Base-by-base conservation (phyloP, 2,329 filamentous ascomycete species). In the Sporothrix globosa region DNA sequence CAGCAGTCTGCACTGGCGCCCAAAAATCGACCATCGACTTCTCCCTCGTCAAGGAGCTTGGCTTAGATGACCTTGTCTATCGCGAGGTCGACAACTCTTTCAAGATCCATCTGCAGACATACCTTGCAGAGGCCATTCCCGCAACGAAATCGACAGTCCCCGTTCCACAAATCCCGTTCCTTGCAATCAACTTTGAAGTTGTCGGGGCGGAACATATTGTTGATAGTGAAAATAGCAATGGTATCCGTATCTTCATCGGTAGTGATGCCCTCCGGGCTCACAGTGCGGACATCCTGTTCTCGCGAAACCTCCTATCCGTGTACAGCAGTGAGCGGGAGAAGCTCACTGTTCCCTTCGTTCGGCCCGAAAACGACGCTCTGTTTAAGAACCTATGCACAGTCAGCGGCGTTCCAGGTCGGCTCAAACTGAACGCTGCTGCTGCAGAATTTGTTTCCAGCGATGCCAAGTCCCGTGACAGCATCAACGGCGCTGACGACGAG, bases 281-380 rank as follows among this genome's bases (percentile, higher is more conserved):
- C 77, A 97, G 92, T 74, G 95, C 93, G 30, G 96, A 98, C 78
- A 86, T 99, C 13, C 82, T 98, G 27, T 92, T 99, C 76, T 98
- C 96, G 0, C 92, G 94, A 74, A 97, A 97, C 77, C 91, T 91
- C 73, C 88, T 99, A 83, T 91, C 91, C 0, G 83, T 98, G 39
- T 94, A 93, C 75, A 92, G 96, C 75, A 91, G 93, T 77, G 92
- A 97, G 71, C 87, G 91, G 60, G 93, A 92, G 78, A 96, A 95
- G 76, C 83, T 98, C 14, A 93, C 92, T 19, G 90, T 99, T 46
- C 96, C 96, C 2, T 91, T 99, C 74, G 93, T 97, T 53, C 89
- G 96, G 39, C 96, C 96, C 0, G 96, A 98, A 79, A 91, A 97
- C 75, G 93, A 97, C 70, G 84, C 83, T 3, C 81, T 88, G 0